Evolutionary conservation across 108 stramenopile genomes (phyloP), one percentile per base, ranked within the genome.

Genomic region (Aurantiochytrium sp.): DNA sequence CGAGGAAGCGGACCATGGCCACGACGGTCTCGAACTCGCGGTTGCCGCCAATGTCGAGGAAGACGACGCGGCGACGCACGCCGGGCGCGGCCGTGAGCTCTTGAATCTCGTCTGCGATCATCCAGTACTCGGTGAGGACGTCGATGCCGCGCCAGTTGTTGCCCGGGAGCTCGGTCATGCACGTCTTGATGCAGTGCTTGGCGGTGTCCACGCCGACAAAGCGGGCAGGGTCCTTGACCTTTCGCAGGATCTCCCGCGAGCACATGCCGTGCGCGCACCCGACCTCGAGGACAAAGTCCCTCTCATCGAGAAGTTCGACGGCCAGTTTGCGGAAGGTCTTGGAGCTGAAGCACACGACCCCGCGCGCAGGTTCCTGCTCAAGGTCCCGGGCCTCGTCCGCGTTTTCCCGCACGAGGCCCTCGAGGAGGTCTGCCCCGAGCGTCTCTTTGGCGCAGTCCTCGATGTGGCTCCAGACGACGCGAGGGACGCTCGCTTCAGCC

Each of bases 1-100:
- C 39, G 19, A 81, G 73, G 30, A 81, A 81, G 45, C 42, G 73
- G 1, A 81, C 42, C 73, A 81, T 48, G 3, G 73, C 39, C 39
- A 81, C 73, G 27, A 81, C 73, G 24, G 73, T 48, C 24, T 81
- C 73, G 30, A 81, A 48, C 45, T 81, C 73, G 1, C 73, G 73
- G 45, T 81, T 81, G 39, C 73, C 73, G 12, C 73, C 73, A 81
- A 81, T 81, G 45, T 81, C 73, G 45, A 41, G 45, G 12, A 81
- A 48, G 45, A 81, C 45, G 12, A 81, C 73, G 30, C 39, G 73
- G 45, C 45, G 42, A 3, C 27, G 45, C 6, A 48, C 42, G 45
- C 32, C 73, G 1, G 59, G 59, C 45, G 45, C 73, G 6, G 39
- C n/a, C 32, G 42, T 24, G n/a, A 81, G 39, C 73, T 41, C 39